Evolutionary conservation across 768 basidiomycete species (phyloP).

Genomic region (Tephrocybe sp.): DNA sequence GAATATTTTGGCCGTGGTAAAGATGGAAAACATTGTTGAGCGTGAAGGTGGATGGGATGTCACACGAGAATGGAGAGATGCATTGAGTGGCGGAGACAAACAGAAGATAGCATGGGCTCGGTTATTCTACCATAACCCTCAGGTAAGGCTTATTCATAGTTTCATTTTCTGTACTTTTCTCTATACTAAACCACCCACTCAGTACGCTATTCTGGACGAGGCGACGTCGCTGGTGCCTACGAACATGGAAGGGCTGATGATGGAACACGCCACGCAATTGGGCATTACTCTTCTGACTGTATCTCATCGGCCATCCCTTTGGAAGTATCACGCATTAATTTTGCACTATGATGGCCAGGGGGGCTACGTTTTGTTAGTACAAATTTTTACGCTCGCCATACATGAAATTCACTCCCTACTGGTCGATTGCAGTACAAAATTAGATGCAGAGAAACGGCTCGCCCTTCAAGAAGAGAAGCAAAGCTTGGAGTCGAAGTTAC

Average conservation of each 20-base stretch:
- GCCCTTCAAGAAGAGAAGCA: constrained; percentile 96
- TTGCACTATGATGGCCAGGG: constrained; percentile 94
- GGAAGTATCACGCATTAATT: constrained; percentile 89
- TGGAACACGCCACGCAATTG: constrained; percentile 84
- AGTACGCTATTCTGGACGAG: constrained; percentile 98
- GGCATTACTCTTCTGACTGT: constrained; percentile 94
- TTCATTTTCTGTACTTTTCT: not conserved
- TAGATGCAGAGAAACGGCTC: constrained; percentile 88
- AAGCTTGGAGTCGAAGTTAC: constrained; percentile 76
- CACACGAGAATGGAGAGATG: constrained; percentile 90
- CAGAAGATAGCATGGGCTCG: constrained; percentile 98
- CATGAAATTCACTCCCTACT: constrained; percentile 1
- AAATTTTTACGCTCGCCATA: not conserved
- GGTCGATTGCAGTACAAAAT: constrained; percentile 65
- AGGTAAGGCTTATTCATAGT: constrained; percentile 46
- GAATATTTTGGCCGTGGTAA: constrained; percentile 69
- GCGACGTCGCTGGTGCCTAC: constrained; percentile 93
- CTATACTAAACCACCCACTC: constrained; percentile 2
- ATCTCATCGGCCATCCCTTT: constrained; percentile 91
- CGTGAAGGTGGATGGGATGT: constrained; percentile 96
- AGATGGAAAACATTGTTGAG: constrained; percentile 85
- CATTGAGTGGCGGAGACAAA: constrained; percentile 92
- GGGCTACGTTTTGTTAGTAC: constrained; percentile 88
- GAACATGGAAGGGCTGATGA: constrained; percentile 93
- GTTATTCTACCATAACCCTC: constrained; percentile 93